Base-by-base conservation (phyloP, 1,139 yeast genomes). In the Candida tunisiensis region DNA sequence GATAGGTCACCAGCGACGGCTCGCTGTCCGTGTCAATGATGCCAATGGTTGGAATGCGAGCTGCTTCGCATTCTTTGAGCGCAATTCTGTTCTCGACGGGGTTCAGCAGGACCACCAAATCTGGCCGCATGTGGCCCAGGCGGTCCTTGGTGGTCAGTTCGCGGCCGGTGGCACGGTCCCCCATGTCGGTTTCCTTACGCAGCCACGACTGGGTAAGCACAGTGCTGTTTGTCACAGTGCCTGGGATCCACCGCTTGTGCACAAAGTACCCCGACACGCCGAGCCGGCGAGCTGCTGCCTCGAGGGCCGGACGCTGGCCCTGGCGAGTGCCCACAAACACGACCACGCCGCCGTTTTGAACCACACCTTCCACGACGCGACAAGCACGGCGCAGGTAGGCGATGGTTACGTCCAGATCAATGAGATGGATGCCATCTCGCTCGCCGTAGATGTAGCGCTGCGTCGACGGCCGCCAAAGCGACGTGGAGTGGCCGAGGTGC, bases 1-100 rank as follows among this genome's bases (percentile, higher is more conserved):
- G 92, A 51, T 88, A 88, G 2, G 94, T 80, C 31, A 88, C 77
- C 40, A 77, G 56, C 6, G 82, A 68, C 12, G 96, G 93, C 47
- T 88, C 95, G 53, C 77, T 73, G 51, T 88, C 88, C 16, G 98
- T 82, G 53, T 88, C 98, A 38, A 91, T 73, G 33, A 88, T 67
- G 21, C 94, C 98, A 41, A 88, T 73, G 1, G 96, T 85, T 34
- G 98, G 98, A 16, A 88, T 70, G 48, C 92, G 68, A 35, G 74
- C 64, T 44, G 73, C 72, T 38, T 72, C 66, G 40, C 96, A 91
- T 53, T 88, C 98, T 29, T 63, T 62, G 31, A 88, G 58, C 32
- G 91, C 77, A 43, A 73, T 75, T 44, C 82, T 63, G 56, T 82
- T 79, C 45, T 83, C 94, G 21, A 74, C 73, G 10, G 96, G 95